Percentiles rank a stretch among this genome's conserved stretches.
These are phyloP conservation scores for Passiflora organensis DNA, from an alignment of 345 rosid species.

Conservation along the genomic window DNA sequence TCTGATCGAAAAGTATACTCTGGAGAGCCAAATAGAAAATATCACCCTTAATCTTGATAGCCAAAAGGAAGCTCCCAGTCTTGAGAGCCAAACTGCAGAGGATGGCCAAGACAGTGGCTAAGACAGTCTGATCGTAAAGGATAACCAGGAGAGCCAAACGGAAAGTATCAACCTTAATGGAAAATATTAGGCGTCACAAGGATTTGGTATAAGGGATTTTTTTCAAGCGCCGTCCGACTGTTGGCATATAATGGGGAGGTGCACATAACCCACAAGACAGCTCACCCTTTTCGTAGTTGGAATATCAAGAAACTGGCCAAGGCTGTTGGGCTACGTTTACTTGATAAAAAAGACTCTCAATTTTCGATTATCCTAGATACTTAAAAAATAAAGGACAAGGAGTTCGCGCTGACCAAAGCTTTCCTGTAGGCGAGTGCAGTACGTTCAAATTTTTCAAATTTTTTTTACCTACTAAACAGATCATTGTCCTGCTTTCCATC, in stretches of 20 bases:
- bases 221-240: constrained; percentile 5
- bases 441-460: constrained; percentile 46
- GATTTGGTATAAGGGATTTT: constrained; percentile 14
- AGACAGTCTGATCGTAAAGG: too few species aligned
- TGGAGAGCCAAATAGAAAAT: too few species aligned
- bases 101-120: too few species aligned
- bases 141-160: too few species aligned
- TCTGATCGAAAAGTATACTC: too few species aligned
- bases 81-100: too few species aligned
- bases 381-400: constrained; percentile 45
- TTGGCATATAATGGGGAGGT: constrained; percentile 40
- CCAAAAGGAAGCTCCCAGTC: too few species aligned
- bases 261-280: constrained; percentile 47
- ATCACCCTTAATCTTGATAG: too few species aligned
- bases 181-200: constrained; percentile 3
- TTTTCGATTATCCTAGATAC: constrained; percentile 40
- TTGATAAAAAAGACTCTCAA: constrained; percentile 16
- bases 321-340: constrained; percentile 27
- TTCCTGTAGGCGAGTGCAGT: constrained; percentile 34
- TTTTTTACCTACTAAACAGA: too few species aligned
- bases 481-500: too few species aligned
- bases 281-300: constrained; percentile 42
- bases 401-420: constrained; percentile 6
- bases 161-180: too few species aligned
- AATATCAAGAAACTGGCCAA: constrained; percentile 27